A percentile compares a stretch with the other conserved stretches of the same genome.
Evolutionary conservation across 192 early-diverging fungal genomes (phyloP).

Genomic region (Dissophora globulifera): DNA sequence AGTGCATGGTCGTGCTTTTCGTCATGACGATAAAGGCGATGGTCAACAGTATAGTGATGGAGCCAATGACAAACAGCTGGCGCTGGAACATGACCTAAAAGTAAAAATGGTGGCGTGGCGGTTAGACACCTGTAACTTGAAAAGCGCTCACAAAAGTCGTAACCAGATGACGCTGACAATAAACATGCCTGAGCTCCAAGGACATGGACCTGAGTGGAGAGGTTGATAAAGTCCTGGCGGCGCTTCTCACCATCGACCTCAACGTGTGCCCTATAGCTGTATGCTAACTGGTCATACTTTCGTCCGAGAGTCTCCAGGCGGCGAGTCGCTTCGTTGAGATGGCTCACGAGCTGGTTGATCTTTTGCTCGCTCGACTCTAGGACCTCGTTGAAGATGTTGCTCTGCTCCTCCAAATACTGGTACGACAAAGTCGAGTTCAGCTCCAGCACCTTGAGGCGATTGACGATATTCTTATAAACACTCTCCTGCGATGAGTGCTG

Average conservation of each 20-base stretch:
- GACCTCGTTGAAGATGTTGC: slow-evolving; percentile 73
- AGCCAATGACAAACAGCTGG: slow-evolving; percentile 50
- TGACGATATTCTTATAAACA: slow-evolving; percentile 92
- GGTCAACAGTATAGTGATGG: slow-evolving; percentile 45
- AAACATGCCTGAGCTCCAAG: slow-evolving; percentile 58
- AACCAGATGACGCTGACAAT: too few species aligned
- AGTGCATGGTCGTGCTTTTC: slow-evolving; percentile 53
- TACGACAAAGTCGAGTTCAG: slow-evolving; percentile 80
- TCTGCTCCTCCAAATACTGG: slow-evolving; percentile 83
- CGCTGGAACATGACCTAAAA: slow-evolving; percentile 57
- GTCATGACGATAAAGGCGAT: slow-evolving; percentile 56
- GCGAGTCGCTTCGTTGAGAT: slow-evolving; percentile 71
- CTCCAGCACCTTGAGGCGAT: slow-evolving; percentile 81
- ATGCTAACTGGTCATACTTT: slow-evolving; percentile 60
- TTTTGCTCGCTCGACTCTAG: slow-evolving; percentile 71
- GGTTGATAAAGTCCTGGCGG: slow-evolving; percentile 50
- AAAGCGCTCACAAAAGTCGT: too few species aligned
- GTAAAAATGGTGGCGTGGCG: neutral
- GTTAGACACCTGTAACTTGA: neutral
- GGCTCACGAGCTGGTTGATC: slow-evolving; percentile 69
- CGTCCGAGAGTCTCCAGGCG: slow-evolving; percentile 71
- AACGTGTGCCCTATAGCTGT: slow-evolving; percentile 44
- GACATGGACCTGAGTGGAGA: slow-evolving; percentile 56
- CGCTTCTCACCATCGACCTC: slow-evolving; percentile 57
- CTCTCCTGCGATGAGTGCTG: slow-evolving; percentile 68